Evolutionary conservation across 2,329 filamentous ascomycete species (phyloP).

Genomic region (Colletotrichum acutatum): DNA sequence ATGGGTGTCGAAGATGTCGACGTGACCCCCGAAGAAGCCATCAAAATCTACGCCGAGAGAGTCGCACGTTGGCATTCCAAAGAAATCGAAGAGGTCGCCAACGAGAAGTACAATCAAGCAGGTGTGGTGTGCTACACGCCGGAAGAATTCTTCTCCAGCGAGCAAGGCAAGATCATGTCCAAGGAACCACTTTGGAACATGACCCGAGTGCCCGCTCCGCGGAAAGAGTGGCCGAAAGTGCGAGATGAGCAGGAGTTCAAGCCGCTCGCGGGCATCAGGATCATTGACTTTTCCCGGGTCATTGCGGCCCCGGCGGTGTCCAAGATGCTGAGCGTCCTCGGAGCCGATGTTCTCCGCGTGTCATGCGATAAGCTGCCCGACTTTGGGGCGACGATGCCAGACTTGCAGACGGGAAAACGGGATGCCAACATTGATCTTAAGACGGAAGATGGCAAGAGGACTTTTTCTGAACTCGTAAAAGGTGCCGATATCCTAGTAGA

Average conservation of each 20-base stretch:
- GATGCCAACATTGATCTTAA: conserved; percentile 46
- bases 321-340: conserved; percentile 45
- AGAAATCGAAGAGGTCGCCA: conserved; percentile 45
- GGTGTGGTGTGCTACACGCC: conserved; percentile 46
- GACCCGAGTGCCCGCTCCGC: conserved; percentile 5
- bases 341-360: conserved; percentile 40
- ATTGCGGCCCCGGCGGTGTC: conserved; percentile 44
- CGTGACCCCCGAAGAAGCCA: conserved; percentile 43
- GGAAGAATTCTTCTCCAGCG: conserved; percentile 44
- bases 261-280: conserved; percentile 45
- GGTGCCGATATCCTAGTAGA: conserved; percentile 49
- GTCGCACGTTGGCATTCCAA: conserved; percentile 42
- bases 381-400: conserved; percentile 42
- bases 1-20: conserved; percentile 42
- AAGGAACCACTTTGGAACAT: conserved; percentile 40
- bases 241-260: conserved; percentile 37
- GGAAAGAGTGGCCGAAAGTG: conserved; percentile 38
- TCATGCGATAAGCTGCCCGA: conserved; percentile 45
- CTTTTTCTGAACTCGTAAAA: conserved; percentile 39
- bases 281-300: conserved; percentile 44
- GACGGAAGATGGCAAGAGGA: conserved; percentile 39
- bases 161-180: conserved; percentile 41
- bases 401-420: conserved; percentile 47
- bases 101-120: conserved; percentile 47
- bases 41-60: conserved; percentile 39